Conservation (phyloP, 257 asterid genomes). For the Gentiana macrophylla region DNA sequence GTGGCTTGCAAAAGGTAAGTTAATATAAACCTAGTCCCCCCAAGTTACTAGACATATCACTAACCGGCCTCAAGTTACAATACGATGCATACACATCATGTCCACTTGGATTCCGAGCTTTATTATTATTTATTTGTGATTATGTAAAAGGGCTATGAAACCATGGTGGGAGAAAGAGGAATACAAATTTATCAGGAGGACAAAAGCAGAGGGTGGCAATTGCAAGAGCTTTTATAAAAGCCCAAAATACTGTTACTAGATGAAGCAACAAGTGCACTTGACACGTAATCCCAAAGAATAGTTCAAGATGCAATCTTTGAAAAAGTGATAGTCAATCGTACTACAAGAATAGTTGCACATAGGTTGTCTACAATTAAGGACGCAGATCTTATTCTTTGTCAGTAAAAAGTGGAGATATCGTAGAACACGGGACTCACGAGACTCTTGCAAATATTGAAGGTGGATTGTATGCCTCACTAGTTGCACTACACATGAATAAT, state of each 20-base stretch:
- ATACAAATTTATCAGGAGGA: conserved; percentile 74
- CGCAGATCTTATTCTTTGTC: conserved; percentile 47
- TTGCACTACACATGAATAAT: conserved; percentile 17
- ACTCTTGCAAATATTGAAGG: conserved; percentile 38
- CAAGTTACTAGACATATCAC: too few species aligned
- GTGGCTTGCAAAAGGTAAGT: conserved; percentile 38
- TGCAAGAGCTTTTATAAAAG: conserved; percentile 69
- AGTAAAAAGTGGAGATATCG: conserved; percentile 59
- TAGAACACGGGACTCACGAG: conserved; percentile 64
- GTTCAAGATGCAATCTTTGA: conserved; percentile 72
- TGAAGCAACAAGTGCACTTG: conserved; percentile 84
- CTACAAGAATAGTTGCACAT: conserved; percentile 27
- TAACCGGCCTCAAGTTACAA: too few species aligned
- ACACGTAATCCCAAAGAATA: conserved; percentile 71
- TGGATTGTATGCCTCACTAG: conserved; percentile 65
- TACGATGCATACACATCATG: not conserved
- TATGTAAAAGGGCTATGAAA: conserved; percentile 55
- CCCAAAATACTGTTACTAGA: conserved; percentile 70
- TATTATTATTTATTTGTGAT: not conserved
- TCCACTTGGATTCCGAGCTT: too few species aligned
- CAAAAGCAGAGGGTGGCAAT: conserved; percentile 91
- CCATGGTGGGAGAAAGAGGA: conserved; percentile 78
- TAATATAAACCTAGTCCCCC: too few species aligned
- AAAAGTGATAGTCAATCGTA: conserved; percentile 23
- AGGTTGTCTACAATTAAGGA: conserved; percentile 45